Percentiles rank a stretch among this genome's conserved stretches.
Conservation (phyloP, 768 basidiomycete species). For the Infundibulicybe gibba region DNA sequence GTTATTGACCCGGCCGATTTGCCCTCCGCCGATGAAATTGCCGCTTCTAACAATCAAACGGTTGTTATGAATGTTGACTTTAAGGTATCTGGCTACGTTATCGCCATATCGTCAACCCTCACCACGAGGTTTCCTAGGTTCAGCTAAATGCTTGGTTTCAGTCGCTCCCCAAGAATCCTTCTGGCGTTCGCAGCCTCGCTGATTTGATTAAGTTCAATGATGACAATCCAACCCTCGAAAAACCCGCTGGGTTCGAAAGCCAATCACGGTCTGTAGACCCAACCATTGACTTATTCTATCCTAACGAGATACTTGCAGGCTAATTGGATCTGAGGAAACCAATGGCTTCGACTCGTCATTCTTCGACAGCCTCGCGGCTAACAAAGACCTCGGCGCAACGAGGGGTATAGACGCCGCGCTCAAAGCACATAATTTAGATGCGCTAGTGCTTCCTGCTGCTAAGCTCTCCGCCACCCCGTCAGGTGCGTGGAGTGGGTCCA, state of each 20-base stretch:
- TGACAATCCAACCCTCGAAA: slow-evolving; percentile 47
- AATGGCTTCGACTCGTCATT: slow-evolving; percentile 39
- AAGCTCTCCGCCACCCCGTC: slow-evolving; percentile 28
- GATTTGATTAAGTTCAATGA: slow-evolving; percentile 58
- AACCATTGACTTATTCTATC: neutral
- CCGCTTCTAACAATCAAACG: slow-evolving; percentile 47
- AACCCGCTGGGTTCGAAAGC: slow-evolving; percentile 31
- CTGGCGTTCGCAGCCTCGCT: slow-evolving; percentile 50
- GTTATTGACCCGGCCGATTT: slow-evolving; percentile 64
- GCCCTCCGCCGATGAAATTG: slow-evolving; percentile 48
- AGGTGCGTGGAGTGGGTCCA: slow-evolving; percentile 17
- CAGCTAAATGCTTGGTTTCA: slow-evolving; percentile 47
- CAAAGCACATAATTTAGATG: slow-evolving; percentile 42
- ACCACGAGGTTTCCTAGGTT: slow-evolving; percentile 28
- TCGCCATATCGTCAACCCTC: too few species aligned
- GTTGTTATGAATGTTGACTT: slow-evolving; percentile 53
- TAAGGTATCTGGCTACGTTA: slow-evolving; percentile 34
- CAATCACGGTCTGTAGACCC: slow-evolving; percentile 29
- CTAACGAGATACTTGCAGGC: slow-evolving; percentile 14
- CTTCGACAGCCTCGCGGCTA: slow-evolving; percentile 37
- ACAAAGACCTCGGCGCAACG: slow-evolving; percentile 44
- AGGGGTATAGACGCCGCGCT: slow-evolving; percentile 53
- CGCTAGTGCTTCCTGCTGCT: slow-evolving; percentile 44
- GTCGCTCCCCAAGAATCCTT: slow-evolving; percentile 45
- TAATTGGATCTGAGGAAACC: slow-evolving; percentile 35